These are phyloP conservation scores for Schizosaccharomyces japonicus DNA, from an alignment of 805 yeast species.

Conservation along the genomic window DNA sequence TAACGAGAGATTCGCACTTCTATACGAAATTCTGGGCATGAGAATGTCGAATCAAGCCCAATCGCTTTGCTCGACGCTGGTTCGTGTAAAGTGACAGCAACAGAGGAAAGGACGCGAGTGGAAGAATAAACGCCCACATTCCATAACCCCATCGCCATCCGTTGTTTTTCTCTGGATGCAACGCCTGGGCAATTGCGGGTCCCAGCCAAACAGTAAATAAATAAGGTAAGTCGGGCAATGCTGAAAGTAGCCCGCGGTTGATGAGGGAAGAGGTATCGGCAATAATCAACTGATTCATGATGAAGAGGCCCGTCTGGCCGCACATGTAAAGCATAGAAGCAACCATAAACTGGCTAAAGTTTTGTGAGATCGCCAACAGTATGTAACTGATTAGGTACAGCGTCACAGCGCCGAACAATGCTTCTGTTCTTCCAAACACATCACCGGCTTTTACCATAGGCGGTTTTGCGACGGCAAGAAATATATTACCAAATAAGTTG, in stretches of 20 bases:
- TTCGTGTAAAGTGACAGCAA: slow-evolving; percentile 9
- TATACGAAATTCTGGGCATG: not conserved
- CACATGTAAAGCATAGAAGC: slow-evolving; percentile 19
- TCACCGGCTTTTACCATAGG: slow-evolving; percentile 41
- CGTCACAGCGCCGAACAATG: slow-evolving; percentile 25
- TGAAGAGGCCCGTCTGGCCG: slow-evolving; percentile 19
- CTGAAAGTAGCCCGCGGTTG: slow-evolving; percentile 19
- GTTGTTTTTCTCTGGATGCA: slow-evolving; percentile 12
- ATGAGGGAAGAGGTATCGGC: slow-evolving; percentile 21
- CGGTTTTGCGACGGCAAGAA: slow-evolving; percentile 45
- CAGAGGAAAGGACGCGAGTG: slow-evolving; percentile 16
- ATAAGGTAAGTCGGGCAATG: slow-evolving; percentile 20
- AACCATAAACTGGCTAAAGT: slow-evolving; percentile 7
- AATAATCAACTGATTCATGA: slow-evolving; percentile 17
- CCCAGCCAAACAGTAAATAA: slow-evolving; percentile 24
- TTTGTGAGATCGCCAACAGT: slow-evolving; percentile 16
- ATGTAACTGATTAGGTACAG: slow-evolving; percentile 33
- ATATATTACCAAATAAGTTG: slow-evolving; percentile 32
- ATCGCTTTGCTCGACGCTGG: slow-evolving; percentile 9
- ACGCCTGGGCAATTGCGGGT: slow-evolving; percentile 12
- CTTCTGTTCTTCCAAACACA: slow-evolving; percentile 38
- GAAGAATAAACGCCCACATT: slow-evolving; percentile 25
- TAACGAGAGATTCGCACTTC: not conserved
- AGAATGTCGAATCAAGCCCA: not conserved
- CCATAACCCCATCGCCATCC: slow-evolving; percentile 35